These are phyloP conservation scores for Cercospora berteroae DNA, from an alignment of 2,329 filamentous ascomycete genomes.

Conservation along the genomic window DNA sequence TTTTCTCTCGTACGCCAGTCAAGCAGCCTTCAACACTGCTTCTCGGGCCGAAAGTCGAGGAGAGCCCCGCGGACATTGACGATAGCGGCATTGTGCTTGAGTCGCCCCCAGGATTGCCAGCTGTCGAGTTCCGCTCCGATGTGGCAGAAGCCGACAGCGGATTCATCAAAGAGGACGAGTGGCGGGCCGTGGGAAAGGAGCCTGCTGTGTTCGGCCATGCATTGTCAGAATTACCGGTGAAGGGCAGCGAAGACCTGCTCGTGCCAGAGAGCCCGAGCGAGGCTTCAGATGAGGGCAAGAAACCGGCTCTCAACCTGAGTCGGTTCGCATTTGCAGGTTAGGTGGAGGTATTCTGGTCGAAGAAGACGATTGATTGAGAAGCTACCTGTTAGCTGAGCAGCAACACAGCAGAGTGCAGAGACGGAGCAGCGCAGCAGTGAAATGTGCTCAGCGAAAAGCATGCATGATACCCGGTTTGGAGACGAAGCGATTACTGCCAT, in stretches of 20 bases:
- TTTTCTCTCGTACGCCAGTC: slow-evolving; percentile 8
- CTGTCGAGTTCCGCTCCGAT: slow-evolving; percentile 19
- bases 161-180: slow-evolving; percentile 28
- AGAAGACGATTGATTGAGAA: background rate
- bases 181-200: slow-evolving; percentile 28
- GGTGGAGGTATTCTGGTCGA: background rate
- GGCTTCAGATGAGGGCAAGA: slow-evolving; percentile 39
- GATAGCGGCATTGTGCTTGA: slow-evolving; percentile 19
- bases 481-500: background rate
- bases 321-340: slow-evolving; percentile 40
- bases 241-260: slow-evolving; percentile 50
- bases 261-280: slow-evolving; percentile 46
- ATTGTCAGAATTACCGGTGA: slow-evolving; percentile 29
- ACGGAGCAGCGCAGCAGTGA: background rate
- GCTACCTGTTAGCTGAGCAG: background rate
- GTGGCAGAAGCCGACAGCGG: slow-evolving; percentile 23
- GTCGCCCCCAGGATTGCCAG: slow-evolving; percentile 6
- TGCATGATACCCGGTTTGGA: background rate
- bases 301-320: slow-evolving; percentile 40
- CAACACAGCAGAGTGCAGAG: background rate
- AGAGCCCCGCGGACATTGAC: slow-evolving; percentile 11
- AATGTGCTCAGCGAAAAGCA: background rate
- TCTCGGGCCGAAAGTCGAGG: background rate
- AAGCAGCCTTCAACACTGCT: background rate
- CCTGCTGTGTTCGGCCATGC: slow-evolving; percentile 10